A percentile compares a stretch with the other conserved stretches of the same genome.
These are phyloP conservation scores for Nakazawaea laoshanensis DNA, from an alignment of 805 yeast genomes.

Conservation along the genomic window DNA sequence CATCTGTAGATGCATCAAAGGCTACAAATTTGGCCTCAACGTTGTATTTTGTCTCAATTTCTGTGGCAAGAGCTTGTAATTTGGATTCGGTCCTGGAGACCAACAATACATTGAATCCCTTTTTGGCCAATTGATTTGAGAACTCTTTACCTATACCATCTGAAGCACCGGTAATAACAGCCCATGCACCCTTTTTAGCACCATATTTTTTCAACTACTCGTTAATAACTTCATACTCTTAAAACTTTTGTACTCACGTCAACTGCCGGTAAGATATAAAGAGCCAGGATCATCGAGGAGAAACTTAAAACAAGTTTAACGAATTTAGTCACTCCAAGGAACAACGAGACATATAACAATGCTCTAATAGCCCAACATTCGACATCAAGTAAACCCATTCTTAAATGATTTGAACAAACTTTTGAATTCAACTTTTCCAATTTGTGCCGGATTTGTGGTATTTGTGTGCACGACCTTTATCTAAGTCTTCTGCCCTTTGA, in stretches of 20 bases:
- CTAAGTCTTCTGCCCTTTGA: neutral
- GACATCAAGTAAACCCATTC: too few species aligned
- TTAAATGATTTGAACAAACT: too few species aligned
- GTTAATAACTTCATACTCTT: constrained; percentile 1
- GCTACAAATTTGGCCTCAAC: constrained; percentile 64
- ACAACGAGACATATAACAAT: constrained; percentile 31
- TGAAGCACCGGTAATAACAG: constrained; percentile 95
- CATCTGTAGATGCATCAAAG: constrained; percentile 69
- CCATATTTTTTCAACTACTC: constrained; percentile 56
- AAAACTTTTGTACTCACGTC: constrained; percentile 16
- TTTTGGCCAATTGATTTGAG: constrained; percentile 74
- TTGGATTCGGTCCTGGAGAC: constrained; percentile 81
- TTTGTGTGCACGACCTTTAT: too few species aligned
- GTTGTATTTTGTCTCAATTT: constrained; percentile 48
- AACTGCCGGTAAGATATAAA: constrained; percentile 56
- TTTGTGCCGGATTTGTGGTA: too few species aligned
- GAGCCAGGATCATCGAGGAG: constrained; percentile 45
- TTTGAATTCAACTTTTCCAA: too few species aligned
- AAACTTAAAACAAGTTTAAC: constrained; percentile 42
- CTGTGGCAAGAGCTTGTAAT: constrained; percentile 55
- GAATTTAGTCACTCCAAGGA: constrained; percentile 57
- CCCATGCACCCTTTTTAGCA: constrained; percentile 71
- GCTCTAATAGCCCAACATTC: constrained; percentile 12
- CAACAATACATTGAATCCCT: constrained; percentile 76
- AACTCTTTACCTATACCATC: constrained; percentile 97